These are phyloP conservation scores for Clavispora phyllophila DNA, from an alignment of 805 yeast species.

Conservation along the genomic window DNA sequence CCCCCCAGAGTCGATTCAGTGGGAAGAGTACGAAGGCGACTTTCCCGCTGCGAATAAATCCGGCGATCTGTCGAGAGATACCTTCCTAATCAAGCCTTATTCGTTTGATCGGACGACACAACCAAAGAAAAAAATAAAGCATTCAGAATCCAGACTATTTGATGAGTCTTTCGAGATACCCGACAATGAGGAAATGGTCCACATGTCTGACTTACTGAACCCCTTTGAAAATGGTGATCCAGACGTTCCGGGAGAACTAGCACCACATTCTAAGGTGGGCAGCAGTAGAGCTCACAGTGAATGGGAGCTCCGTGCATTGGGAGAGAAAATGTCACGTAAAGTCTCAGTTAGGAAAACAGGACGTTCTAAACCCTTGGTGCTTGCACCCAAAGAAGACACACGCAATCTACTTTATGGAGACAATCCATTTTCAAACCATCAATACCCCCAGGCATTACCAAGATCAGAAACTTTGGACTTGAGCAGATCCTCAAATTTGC, in stretches of 20 bases:
- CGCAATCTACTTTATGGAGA: conserved; percentile 18
- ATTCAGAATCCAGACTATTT: conserved; percentile 1
- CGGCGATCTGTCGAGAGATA: not conserved
- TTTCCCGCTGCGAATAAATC: not conserved
- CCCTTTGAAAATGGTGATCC: not conserved
- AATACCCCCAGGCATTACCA: conserved; percentile 12
- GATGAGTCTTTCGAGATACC: conserved; percentile 1
- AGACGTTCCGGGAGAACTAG: not conserved
- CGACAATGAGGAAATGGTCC: not conserved
- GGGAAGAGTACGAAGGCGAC: conserved; percentile 15
- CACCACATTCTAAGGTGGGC: not conserved
- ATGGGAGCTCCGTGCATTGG: conserved; percentile 28
- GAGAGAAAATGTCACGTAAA: conserved; percentile 31
- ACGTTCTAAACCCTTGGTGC: not conserved
- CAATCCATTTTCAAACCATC: conserved; percentile 11
- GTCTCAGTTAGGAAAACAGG: conserved; percentile 23
- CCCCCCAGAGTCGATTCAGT: conserved; percentile 21
- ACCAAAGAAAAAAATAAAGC: not conserved
- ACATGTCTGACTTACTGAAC: not conserved
- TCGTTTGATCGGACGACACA: not conserved
- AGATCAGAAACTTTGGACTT: not conserved
- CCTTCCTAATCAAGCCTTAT: conserved; percentile 1
- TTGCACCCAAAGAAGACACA: conserved; percentile 19
- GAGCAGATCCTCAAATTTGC: not conserved
- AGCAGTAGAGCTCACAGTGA: conserved; percentile 7